These are phyloP conservation scores for Globisporangium radiosum DNA, from an alignment of 352 stramenopile species.

Conservation along the genomic window DNA sequence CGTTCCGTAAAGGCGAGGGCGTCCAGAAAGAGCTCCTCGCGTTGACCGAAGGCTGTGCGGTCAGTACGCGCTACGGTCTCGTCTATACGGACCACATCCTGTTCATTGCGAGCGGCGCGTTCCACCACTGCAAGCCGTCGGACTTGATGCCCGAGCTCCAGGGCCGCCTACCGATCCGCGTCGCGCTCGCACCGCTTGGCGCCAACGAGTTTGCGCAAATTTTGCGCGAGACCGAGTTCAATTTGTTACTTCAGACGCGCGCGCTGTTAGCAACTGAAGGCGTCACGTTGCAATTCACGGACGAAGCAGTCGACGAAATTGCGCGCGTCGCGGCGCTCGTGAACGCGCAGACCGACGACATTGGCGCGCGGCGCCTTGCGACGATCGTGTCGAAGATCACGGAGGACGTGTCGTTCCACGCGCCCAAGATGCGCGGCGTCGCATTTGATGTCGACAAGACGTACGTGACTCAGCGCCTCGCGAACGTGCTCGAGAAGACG, in stretches of 20 bases:
- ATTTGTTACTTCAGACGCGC: conserved; percentile 95
- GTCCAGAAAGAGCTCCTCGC: conserved; percentile 98
- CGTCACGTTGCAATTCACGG: conserved; percentile 92
- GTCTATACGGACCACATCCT: conserved; percentile 99
- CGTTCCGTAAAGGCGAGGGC: conserved; percentile 90
- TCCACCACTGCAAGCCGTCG: conserved; percentile 95
- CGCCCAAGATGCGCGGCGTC: conserved; percentile 83
- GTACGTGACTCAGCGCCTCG: conserved; percentile 91
- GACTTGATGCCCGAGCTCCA: conserved; percentile 98
- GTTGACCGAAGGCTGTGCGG: conserved; percentile 96
- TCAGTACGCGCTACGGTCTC: conserved; percentile 90
- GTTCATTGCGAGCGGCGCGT: conserved; percentile 96
- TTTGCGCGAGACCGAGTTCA: conserved; percentile 93
- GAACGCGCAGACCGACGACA: conserved; percentile 97
- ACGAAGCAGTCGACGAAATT: conserved; percentile 96
- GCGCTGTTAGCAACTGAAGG: conserved; percentile 95
- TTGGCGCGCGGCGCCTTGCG: conserved; percentile 95
- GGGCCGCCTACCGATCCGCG: conserved; percentile 96
- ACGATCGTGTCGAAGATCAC: conserved; percentile 97
- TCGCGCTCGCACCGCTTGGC: conserved; percentile 95
- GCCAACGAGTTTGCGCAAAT: conserved; percentile 98
- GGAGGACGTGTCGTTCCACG: conserved; percentile 97
- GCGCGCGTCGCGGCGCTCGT: conserved; percentile 90
- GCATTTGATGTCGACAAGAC: conserved; percentile 88
- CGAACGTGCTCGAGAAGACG: conserved; percentile 90